phyloP scores from a whole-genome alignment of 495 filamentous ascomycete species.

The Jackrogersella multiformis region DNA sequence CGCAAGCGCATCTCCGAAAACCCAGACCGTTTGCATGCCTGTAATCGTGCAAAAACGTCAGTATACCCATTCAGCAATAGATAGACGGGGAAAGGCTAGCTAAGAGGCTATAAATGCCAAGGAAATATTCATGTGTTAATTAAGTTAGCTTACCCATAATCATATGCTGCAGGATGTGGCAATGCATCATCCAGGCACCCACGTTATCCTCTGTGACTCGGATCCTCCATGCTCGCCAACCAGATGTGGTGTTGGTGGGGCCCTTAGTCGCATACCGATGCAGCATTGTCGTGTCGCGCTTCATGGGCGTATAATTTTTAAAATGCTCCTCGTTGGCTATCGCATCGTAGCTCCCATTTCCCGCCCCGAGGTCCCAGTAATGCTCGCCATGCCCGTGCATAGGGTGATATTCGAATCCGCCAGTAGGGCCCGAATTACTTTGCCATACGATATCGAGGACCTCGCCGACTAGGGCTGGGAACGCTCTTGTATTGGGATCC shows the following conservation, averaged over 20 bases:
- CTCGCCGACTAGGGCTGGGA: constrained; percentile 65
- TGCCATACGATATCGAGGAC: constrained; percentile 69
- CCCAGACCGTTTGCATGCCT: constrained; percentile 64
- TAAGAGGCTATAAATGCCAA: background rate
- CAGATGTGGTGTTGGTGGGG: constrained; percentile 51
- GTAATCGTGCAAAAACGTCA: constrained; percentile 12
- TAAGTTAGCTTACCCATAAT: constrained; percentile 53
- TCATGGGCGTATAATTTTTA: constrained; percentile 53
- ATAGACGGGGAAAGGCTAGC: background rate
- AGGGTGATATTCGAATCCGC: constrained; percentile 66
- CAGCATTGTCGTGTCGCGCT: constrained; percentile 66
- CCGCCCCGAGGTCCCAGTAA: constrained; percentile 66
- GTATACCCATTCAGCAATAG: background rate
- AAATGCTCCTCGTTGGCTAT: constrained; percentile 61
- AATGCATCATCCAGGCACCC: constrained; percentile 72
- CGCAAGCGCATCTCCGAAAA: constrained; percentile 58
- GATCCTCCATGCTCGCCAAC: constrained; percentile 69
- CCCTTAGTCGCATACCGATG: constrained; percentile 56
- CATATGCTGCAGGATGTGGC: constrained; percentile 68
- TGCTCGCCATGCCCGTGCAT: constrained; percentile 69
- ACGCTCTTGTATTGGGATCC: constrained; percentile 61
- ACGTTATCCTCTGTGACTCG: constrained; percentile 55
- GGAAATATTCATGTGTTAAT: background rate
- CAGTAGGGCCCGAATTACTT: constrained; percentile 58
- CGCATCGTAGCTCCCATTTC: constrained; percentile 64